These are phyloP conservation scores for Plasmodium inui DNA, from an alignment of 169 alveolate species.

Conservation along the genomic window DNA sequence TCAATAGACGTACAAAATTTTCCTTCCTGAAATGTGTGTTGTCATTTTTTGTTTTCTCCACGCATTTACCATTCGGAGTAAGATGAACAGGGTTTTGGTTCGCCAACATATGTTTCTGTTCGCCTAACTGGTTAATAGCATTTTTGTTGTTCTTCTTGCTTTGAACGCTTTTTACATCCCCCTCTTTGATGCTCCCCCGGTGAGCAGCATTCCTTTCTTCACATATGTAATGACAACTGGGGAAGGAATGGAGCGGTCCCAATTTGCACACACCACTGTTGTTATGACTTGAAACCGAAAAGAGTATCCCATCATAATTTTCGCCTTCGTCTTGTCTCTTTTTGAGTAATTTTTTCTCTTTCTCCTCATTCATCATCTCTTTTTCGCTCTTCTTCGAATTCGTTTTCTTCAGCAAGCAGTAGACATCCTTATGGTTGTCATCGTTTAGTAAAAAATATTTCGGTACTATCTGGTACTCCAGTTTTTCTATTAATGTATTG, in stretches of 20 bases:
- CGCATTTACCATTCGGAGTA: neutral
- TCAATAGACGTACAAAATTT: slow-evolving; percentile 3
- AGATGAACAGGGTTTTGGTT: neutral
- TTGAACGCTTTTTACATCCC: neutral
- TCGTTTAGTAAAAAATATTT: slow-evolving; percentile 21
- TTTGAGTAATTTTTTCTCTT: neutral
- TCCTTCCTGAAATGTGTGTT: neutral
- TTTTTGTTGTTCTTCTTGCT: neutral
- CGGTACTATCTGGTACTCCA: slow-evolving; percentile 17
- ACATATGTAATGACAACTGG: neutral
- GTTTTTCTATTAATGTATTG: neutral
- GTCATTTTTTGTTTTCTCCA: neutral
- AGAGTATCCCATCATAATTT: neutral
- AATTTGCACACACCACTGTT: neutral
- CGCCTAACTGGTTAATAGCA: neutral
- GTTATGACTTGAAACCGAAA: neutral
- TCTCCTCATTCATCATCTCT: neutral
- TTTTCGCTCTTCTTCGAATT: neutral
- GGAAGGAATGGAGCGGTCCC: neutral
- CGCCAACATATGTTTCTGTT: neutral
- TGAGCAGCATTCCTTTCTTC: neutral
- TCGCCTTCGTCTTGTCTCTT: neutral
- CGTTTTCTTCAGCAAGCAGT: slow-evolving; percentile 5
- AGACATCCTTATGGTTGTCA: slow-evolving; percentile 15
- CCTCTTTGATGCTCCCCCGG: neutral